Evolutionary conservation across 2,329 filamentous ascomycete species (phyloP).

Genomic region (Exophiala bonariae): DNA sequence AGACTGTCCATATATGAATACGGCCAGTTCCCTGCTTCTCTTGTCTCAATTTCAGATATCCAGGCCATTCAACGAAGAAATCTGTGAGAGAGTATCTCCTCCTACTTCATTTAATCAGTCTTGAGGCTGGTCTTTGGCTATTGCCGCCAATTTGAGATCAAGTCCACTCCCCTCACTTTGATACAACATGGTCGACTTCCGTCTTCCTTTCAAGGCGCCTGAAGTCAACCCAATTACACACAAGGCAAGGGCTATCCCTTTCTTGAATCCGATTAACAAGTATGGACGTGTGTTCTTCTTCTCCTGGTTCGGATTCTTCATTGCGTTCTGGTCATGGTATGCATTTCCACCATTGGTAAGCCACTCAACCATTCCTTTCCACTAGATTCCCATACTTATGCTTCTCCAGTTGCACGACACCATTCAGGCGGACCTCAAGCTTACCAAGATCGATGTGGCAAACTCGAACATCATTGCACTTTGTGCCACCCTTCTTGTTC

Average conservation of each 20-base stretch:
- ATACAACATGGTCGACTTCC: conserved; percentile 16
- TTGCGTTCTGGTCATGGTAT: conserved; percentile 88
- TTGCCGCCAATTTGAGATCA: neutral
- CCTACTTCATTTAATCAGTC: no score
- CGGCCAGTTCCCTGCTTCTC: neutral
- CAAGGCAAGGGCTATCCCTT: conserved; percentile 77
- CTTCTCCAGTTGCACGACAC: conserved; percentile 62
- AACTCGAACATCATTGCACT: conserved; percentile 92
- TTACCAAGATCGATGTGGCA: conserved; percentile 69
- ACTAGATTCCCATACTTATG: conserved; percentile 8
- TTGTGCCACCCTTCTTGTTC: conserved; percentile 70
- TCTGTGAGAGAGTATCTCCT: neutral
- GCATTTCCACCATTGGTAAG: conserved; percentile 81
- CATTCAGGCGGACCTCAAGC: conserved; percentile 74
- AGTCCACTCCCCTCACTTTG: neutral
- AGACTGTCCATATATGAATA: conserved; percentile 16
- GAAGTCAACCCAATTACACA: conserved; percentile 80
- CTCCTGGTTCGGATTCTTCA: conserved; percentile 81
- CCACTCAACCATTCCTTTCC: conserved; percentile 13
- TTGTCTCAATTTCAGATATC: neutral
- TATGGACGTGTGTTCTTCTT: conserved; percentile 91
- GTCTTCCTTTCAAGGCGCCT: conserved; percentile 48
- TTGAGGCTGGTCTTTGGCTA: no score
- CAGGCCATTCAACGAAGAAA: no score
- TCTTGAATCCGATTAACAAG: conserved; percentile 73